These are phyloP conservation scores for Claviceps cyperi DNA, from an alignment of 2,329 filamentous ascomycete genomes.

Conservation along the genomic window DNA sequence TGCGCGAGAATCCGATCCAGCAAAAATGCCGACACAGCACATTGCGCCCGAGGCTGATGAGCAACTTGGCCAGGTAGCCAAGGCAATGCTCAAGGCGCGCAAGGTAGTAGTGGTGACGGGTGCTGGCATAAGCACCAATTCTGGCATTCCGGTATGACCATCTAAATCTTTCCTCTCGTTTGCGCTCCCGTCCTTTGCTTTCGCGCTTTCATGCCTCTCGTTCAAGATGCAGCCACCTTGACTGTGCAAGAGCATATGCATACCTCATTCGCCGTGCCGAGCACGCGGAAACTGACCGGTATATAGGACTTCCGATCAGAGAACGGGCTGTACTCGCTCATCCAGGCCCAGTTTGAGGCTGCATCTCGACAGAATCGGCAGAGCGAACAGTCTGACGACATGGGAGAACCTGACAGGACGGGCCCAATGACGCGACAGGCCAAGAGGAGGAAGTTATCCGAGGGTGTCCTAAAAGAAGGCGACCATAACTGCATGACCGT, in stretches of 20 bases:
- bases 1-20: too few species aligned
- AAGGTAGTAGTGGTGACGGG: slow-evolving; percentile 61
- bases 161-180: not conserved
- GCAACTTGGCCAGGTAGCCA: slow-evolving; percentile 49
- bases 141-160: slow-evolving; percentile 50
- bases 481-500: not conserved
- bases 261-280: too few species aligned
- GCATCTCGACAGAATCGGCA: slow-evolving; percentile 24
- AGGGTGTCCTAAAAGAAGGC: too few species aligned
- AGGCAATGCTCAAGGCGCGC: slow-evolving; percentile 46
- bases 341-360: slow-evolving; percentile 51
- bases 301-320: slow-evolving; percentile 58
- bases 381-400: slow-evolving; percentile 13
- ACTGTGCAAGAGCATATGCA: too few species aligned
- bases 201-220: too few species aligned
- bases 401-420: slow-evolving; percentile 10
- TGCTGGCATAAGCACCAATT: slow-evolving; percentile 62
- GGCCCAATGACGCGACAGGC: slow-evolving; percentile 10
- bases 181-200: too few species aligned
- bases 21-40: slow-evolving; percentile 41
- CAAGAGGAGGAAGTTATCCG: slow-evolving; percentile 13
- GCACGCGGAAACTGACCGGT: slow-evolving; percentile 6
- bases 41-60: slow-evolving; percentile 36
- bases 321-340: slow-evolving; percentile 57
- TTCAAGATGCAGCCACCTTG: too few species aligned